A percentile compares a stretch with the other conserved stretches of the same genome.
Conservation (phyloP, 2,329 filamentous ascomycete species). For the Fusarium oxysporum region DNA sequence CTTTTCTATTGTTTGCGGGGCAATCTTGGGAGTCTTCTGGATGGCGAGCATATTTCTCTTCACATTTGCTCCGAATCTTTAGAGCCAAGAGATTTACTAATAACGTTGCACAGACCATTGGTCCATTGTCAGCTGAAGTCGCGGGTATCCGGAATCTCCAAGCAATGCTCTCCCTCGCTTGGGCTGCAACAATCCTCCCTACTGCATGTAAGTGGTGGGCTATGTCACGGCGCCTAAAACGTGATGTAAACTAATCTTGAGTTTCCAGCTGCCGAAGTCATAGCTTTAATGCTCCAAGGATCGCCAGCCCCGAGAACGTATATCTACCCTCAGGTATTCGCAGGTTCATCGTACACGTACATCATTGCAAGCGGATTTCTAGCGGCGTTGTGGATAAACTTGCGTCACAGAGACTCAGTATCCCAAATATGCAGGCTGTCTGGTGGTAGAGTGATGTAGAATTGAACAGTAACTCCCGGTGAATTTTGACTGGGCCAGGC, state of each 20-base stretch:
- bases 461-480: too few relatives aligned
- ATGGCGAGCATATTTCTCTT: too few relatives aligned
- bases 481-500: too few relatives aligned
- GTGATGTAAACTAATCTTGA: not conserved
- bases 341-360: not conserved
- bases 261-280: not conserved
- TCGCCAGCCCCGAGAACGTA: not conserved
- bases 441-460: not conserved
- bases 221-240: not conserved
- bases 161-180: not conserved
- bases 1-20: too few relatives aligned
- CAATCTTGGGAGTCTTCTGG: too few relatives aligned
- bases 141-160: not conserved
- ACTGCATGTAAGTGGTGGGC: not conserved
- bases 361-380: not conserved
- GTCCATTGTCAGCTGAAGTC: not conserved
- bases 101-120: too few relatives aligned
- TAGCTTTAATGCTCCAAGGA: not conserved
- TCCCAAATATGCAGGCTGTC: too few relatives aligned
- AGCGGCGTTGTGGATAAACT: not conserved
- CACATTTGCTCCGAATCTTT: too few relatives aligned
- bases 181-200: not conserved
- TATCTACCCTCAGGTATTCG: not conserved
- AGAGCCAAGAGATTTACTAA: too few relatives aligned
- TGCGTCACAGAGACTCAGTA: not conserved